These are phyloP conservation scores for Mimosa bimucronata DNA, from an alignment of 306 rosid species.

Conservation along the genomic window DNA sequence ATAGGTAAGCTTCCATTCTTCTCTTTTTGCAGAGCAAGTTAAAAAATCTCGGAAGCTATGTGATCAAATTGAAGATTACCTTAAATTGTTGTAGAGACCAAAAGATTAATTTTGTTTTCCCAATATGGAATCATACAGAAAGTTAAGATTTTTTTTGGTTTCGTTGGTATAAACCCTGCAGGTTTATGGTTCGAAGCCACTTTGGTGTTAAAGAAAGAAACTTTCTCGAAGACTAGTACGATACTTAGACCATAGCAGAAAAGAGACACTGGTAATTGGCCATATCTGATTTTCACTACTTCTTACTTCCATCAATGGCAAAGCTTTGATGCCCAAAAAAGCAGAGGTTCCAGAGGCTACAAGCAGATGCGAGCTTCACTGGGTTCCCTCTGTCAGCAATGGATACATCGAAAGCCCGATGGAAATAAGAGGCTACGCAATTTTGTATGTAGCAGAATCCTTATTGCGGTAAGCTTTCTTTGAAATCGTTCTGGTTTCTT, in stretches of 20 bases:
- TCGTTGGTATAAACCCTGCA: neutral
- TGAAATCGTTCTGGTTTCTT: neutral
- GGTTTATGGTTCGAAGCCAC: neutral
- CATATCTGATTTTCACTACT: neutral
- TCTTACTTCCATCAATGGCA: neutral
- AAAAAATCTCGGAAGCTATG: neutral
- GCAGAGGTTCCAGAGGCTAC: neutral
- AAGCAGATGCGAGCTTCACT: neutral
- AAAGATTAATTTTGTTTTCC: neutral
- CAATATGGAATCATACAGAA: neutral
- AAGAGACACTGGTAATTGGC: neutral
- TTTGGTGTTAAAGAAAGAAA: neutral
- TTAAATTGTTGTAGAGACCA: neutral
- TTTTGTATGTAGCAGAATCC: neutral
- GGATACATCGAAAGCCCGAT: neutral
- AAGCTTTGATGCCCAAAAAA: neutral
- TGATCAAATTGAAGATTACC: neutral
- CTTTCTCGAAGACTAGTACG: neutral
- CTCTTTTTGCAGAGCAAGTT: neutral
- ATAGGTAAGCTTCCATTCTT: neutral
- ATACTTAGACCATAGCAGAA: neutral
- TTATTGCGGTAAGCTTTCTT: neutral
- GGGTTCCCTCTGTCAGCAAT: neutral
- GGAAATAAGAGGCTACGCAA: neutral
- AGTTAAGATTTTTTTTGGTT: neutral